These are phyloP conservation scores for Candida multigemmis DNA, from an alignment of 805 yeast species.

Conservation along the genomic window DNA sequence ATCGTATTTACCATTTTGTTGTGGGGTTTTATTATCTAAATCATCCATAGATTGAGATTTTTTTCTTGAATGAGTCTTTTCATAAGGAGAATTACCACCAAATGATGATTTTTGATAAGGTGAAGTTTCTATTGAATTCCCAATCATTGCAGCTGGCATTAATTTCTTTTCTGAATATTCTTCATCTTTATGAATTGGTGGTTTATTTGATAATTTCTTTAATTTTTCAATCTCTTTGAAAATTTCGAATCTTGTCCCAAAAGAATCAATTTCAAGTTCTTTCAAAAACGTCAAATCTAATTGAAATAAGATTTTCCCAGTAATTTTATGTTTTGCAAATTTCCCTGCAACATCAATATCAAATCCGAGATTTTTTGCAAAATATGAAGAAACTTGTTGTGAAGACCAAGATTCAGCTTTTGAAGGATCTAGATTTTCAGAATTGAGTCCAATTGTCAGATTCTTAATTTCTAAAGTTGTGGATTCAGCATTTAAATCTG, in stretches of 20 bases:
- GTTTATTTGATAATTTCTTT: slow-evolving; percentile 12
- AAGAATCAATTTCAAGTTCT: slow-evolving; percentile 84
- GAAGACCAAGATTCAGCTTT: slow-evolving; percentile 71
- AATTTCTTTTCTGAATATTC: slow-evolving; percentile 1
- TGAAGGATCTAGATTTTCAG: slow-evolving; percentile 34
- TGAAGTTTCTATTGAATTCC: slow-evolving; percentile 38
- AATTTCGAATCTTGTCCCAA: slow-evolving; percentile 92
- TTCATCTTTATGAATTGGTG: not conserved
- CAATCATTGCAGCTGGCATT: not conserved
- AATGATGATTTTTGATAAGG: slow-evolving; percentile 13
- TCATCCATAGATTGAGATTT: slow-evolving; percentile 46
- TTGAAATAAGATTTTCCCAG: slow-evolving; percentile 79
- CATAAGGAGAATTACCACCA: not conserved
- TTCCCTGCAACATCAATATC: slow-evolving; percentile 67
- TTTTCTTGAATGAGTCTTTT: slow-evolving; percentile 32
- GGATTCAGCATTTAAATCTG: not conserved
- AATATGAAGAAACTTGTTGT: slow-evolving; percentile 73
- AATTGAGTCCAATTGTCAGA: no score
- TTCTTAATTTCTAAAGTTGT: not conserved
- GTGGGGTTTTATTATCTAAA: no score
- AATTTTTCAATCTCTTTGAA: slow-evolving; percentile 79
- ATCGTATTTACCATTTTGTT: no score
- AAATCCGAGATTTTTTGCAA: slow-evolving; percentile 59
- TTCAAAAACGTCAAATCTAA: slow-evolving; percentile 79
- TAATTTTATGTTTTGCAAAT: slow-evolving; percentile 80